These are phyloP conservation scores for Phytopythium litorale DNA, from an alignment of 352 stramenopile species.

Conservation along the genomic window DNA sequence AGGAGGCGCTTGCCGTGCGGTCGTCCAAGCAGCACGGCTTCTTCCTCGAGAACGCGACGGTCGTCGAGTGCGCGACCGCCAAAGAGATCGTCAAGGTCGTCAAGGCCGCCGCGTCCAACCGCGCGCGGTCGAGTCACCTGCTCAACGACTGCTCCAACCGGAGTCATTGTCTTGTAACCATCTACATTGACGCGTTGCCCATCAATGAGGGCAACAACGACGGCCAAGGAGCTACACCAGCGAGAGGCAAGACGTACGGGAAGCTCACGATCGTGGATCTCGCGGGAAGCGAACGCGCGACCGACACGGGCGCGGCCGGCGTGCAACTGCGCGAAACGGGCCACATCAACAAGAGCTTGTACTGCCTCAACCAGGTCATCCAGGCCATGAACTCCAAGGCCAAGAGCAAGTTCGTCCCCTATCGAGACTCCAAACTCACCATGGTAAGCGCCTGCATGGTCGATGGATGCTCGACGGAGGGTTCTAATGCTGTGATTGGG, in stretches of 20 bases:
- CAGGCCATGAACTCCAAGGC: constrained; percentile 54
- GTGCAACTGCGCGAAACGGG: constrained; percentile 67
- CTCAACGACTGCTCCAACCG: constrained; percentile 71
- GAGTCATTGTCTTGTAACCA: constrained; percentile 74
- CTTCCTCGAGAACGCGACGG: constrained; percentile 69
- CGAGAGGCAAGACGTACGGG: constrained; percentile 51
- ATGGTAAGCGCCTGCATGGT: constrained; percentile 23
- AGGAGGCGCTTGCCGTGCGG: constrained; percentile 51
- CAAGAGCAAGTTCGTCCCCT: constrained; percentile 61
- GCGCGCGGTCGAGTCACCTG: constrained; percentile 62
- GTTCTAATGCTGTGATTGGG: not conserved
- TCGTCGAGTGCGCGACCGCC: constrained; percentile 51
- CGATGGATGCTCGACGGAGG: not conserved
- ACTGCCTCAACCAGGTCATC: constrained; percentile 76
- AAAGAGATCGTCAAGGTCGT: constrained; percentile 64
- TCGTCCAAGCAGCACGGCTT: constrained; percentile 62
- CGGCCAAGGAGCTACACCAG: not conserved
- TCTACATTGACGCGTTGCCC: constrained; percentile 67
- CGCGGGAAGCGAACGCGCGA: constrained; percentile 60
- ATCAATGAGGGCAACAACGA: constrained; percentile 12
- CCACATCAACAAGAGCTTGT: constrained; percentile 79
- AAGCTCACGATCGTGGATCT: constrained; percentile 78
- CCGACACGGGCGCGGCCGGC: constrained; percentile 55
- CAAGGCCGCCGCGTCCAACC: constrained; percentile 52
- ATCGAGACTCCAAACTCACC: constrained; percentile 69